Evolutionary conservation across 768 basidiomycete genomes (phyloP).

Genomic region (Agrocybe praecox): DNA sequence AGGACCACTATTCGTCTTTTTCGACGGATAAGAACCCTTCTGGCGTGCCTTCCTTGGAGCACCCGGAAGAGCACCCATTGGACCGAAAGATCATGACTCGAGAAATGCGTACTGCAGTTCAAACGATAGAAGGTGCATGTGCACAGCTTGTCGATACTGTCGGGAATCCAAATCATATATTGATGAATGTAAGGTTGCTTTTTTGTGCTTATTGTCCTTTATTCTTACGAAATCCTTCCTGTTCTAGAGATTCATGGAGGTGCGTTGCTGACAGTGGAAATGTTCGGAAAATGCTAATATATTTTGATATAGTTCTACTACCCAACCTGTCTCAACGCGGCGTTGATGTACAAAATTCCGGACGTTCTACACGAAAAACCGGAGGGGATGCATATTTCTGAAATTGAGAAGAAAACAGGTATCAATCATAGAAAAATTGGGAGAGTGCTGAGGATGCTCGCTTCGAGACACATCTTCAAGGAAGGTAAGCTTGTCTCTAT

Average conservation of each 20-base stretch:
- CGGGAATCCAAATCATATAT: constrained; percentile 21
- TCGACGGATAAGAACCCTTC: not conserved
- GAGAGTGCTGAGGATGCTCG: not conserved
- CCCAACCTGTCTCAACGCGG: constrained; percentile 11
- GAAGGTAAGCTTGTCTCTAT: not conserved
- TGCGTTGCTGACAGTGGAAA: not conserved
- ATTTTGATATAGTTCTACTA: not conserved
- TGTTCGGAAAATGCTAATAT: no score
- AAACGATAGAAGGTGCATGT: constrained; percentile 30
- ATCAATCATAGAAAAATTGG: not conserved
- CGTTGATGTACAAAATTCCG: constrained; percentile 16
- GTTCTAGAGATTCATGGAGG: not conserved
- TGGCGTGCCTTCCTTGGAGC: constrained; percentile 24
- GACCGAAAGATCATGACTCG: constrained; percentile 12
- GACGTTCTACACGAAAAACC: not conserved
- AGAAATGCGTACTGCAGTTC: constrained; percentile 22
- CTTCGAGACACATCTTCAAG: not conserved
- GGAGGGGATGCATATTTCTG: not conserved
- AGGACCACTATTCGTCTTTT: constrained; percentile 16
- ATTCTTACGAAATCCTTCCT: not conserved
- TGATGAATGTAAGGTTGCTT: constrained; percentile 24
- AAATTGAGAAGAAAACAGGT: not conserved
- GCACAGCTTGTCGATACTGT: constrained; percentile 26
- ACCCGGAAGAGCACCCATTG: constrained; percentile 20
- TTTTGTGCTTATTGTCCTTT: not conserved